These are phyloP conservation scores for Termitomyces sp. DNA, from an alignment of 768 basidiomycete species.

Conservation along the genomic window DNA sequence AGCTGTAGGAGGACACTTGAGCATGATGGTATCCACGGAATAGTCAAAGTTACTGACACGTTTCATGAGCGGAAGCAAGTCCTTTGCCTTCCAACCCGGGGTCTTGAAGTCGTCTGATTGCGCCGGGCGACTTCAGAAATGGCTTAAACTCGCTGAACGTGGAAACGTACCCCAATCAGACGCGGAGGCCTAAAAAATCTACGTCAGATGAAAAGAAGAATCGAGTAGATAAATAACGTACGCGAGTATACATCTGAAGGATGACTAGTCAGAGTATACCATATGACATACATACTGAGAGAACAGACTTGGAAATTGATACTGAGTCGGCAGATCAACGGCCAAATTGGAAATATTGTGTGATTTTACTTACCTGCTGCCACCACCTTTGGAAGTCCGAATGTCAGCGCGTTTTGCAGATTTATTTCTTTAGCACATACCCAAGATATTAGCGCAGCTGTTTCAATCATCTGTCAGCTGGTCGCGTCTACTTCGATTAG, in stretches of 20 bases:
- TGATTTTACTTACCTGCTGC: slow-evolving; percentile 38
- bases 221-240: slow-evolving; percentile 15
- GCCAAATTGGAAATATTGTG: not conserved
- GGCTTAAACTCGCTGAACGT: not conserved
- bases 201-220: not conserved
- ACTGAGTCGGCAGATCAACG: slow-evolving; percentile 22
- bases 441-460: slow-evolving; percentile 63
- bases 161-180: slow-evolving; percentile 57
- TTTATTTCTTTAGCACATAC: slow-evolving; percentile 20
- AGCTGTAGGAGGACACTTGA: slow-evolving; percentile 27
- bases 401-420: not conserved
- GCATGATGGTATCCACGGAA: not conserved
- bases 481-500: not conserved
- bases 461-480: not conserved
- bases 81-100: slow-evolving; percentile 62
- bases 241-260: slow-evolving; percentile 60
- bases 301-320: slow-evolving; percentile 62
- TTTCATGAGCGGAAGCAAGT: slow-evolving; percentile 69
- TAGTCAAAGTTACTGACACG: slow-evolving; percentile 28
- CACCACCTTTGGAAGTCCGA: slow-evolving; percentile 33
- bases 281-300: not conserved
- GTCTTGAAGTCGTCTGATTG: slow-evolving; percentile 65
- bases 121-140: not conserved
- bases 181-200: slow-evolving; percentile 46
- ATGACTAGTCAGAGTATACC: not conserved